Percentiles rank a stretch among this genome's conserved stretches.
These are phyloP conservation scores for Thuja plicata DNA, from an alignment of 83 land plant species.

Conservation along the genomic window DNA sequence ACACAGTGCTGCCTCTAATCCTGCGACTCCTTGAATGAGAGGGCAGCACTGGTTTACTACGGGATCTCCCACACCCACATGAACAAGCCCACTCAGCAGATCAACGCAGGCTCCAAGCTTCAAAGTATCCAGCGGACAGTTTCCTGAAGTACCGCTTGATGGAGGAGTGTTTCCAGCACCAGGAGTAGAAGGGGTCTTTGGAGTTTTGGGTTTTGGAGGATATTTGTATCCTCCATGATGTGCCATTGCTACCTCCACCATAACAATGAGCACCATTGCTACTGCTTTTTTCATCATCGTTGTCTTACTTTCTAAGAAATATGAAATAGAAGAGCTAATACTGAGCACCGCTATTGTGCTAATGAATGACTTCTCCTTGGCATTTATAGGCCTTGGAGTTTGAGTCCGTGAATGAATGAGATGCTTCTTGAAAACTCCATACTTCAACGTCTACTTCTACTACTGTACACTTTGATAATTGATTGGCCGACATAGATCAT, in stretches of 20 bases:
- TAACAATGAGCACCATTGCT: background rate
- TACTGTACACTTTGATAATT: too few species aligned
- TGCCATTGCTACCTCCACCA: background rate
- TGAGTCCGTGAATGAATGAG: too few species aligned
- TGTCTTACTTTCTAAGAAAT: background rate
- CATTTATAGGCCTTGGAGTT: background rate
- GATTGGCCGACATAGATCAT: too few species aligned
- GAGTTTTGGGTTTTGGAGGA: background rate
- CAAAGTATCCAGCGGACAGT: slow-evolving; percentile 15
- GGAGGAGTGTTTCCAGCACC: background rate
- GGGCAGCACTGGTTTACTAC: slow-evolving; percentile 26
- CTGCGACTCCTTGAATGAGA: slow-evolving; percentile 14
- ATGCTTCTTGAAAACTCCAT: too few species aligned
- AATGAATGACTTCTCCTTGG: background rate
- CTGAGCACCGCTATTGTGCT: too few species aligned
- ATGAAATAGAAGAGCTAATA: background rate
- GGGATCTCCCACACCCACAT: slow-evolving; percentile 22
- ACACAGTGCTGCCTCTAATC: slow-evolving; percentile 23
- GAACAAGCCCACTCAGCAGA: slow-evolving; percentile 8
- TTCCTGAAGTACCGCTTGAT: background rate
- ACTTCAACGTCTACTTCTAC: too few species aligned
- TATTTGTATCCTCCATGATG: background rate
- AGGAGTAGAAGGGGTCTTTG: background rate
- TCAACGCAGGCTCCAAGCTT: slow-evolving; percentile 30
- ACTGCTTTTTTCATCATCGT: background rate